Evolutionary conservation across 2,329 filamentous ascomycete species (phyloP), one percentile per base, ranked within the genome.

Genomic region (Colletotrichum chrysophilum): DNA sequence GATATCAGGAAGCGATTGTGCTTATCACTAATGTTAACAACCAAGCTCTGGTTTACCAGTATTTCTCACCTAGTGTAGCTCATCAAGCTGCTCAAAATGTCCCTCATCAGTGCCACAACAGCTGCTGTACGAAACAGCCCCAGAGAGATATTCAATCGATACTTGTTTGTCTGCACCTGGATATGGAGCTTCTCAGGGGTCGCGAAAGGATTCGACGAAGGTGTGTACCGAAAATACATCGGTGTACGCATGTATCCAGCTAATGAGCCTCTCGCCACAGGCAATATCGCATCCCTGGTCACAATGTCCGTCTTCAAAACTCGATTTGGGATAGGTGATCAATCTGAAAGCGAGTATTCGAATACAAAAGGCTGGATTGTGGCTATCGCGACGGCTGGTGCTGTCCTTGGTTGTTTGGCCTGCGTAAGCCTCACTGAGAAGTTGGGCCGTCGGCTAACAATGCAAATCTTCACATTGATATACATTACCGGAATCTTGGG

Each of bases 401-500:
- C 81, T 1, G 81, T 82, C 7, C 78, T 81, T 52, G 81, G 81
- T 12, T 82, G 81, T 10, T 18, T 82, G 28, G 77, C 71, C 0
- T 82, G 80, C 38, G 77, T 82, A 1, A 79, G 75, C 65, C 66
- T 82, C 0, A 82, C 81, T 0, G 76, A 81, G 12, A 62, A 78
- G 0, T 69, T 82, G 8, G 81, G 81, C 6, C 76, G 81, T 7
- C 78, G 74, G 4, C 24, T 77, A 0, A 79, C 79, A 0, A 77
- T 82, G 12, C 79, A 81, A 16, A 48, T 82, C 0, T 80, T 82
- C 30, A 86, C 76, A 66, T 76, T 84, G 34, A 70, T 84, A 0
- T 84, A 86, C 12, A 84, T 87, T 30, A 78, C 82, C n/a, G 85
- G 85, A 8, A 76, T 80, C 7, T 75, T 84, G 10, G 82, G 81